Evolutionary conservation across 768 basidiomycete genomes (phyloP).

Genomic region (Tulasnella sp.): DNA sequence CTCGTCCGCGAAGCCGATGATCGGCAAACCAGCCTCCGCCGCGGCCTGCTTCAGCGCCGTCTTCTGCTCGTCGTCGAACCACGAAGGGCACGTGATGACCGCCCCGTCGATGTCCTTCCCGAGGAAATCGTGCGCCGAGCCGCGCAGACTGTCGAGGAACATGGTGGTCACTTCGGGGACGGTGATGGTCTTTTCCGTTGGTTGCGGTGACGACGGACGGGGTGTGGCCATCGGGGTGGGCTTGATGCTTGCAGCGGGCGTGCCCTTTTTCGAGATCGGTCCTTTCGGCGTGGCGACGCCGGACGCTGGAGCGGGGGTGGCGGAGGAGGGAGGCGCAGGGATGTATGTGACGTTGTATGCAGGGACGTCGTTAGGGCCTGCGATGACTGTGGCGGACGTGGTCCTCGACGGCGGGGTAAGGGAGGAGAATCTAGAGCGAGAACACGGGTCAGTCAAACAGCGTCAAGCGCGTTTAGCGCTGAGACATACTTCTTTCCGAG

Average conservation of each 20-base stretch:
- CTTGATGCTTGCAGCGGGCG: constrained; percentile 33
- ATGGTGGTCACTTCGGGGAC: constrained; percentile 73
- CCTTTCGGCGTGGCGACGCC: constrained; percentile 34
- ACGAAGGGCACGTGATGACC: constrained; percentile 72
- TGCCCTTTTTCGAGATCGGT: constrained; percentile 25
- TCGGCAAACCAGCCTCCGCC: constrained; percentile 64
- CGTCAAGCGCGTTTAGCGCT: constrained; percentile 7
- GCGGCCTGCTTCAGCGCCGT: constrained; percentile 64
- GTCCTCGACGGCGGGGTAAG: constrained; percentile 32
- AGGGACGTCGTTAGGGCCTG: constrained; percentile 45
- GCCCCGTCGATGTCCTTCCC: constrained; percentile 67
- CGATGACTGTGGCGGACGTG: constrained; percentile 59
- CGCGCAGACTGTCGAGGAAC: constrained; percentile 73
- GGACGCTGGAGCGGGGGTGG: constrained; percentile 14
- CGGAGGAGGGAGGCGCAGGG: constrained; percentile 50
- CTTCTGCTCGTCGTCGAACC: constrained; percentile 58
- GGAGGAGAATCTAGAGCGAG: constrained; percentile 55
- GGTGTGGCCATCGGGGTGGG: constrained; percentile 50
- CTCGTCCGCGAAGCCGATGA: constrained; percentile 82
- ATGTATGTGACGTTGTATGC: constrained; percentile 79
- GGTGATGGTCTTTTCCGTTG: constrained; percentile 65
- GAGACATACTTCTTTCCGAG: constrained; percentile 72
- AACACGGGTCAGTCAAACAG: neutral
- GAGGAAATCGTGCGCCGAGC: constrained; percentile 85
- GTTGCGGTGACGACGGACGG: constrained; percentile 61